Evolutionary conservation across 345 rosid genomes (phyloP), one percentile per base, ranked within the genome.

Genomic region (Ceriops tagal): DNA sequence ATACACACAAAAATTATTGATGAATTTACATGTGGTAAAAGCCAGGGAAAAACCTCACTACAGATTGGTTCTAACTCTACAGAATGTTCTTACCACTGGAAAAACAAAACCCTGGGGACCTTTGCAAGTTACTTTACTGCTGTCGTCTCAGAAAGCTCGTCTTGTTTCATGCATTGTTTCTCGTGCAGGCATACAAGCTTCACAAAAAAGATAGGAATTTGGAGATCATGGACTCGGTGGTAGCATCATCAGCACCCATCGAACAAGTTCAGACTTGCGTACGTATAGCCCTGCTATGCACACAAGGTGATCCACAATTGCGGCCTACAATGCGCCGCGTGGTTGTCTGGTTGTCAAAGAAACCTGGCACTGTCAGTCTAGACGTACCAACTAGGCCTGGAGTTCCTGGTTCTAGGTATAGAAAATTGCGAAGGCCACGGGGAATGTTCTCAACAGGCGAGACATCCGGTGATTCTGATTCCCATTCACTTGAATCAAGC

Each of bases 271-370:
- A 75, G 24, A 80, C 74, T 74, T 90, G 97, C 66, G 82, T 96
- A 59, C 97, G 89, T 53, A 78, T 96, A 5, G 98, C 92, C 19
- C 76, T 96, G 34, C 82, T 96, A 31, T 96, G 99, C 82, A 83
- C 86, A 0, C 99, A 92, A 75, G 85, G 91, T 3, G 96, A 96
- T 58, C 97, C 97, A 0, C 79, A 80, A 11, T 16, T 71, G 30
- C 85, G 99, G 59, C 99, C 99, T 0, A 9, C 31, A 0, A 90
- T 96, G 96, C 61, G 78, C 28, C 86, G 93, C 2, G 85, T 96
- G 0, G 90, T 86, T 43, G 65, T 89, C 55, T 61, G 86, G 83
- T 83, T 92, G 55, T 89, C 97, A 5, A 87, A 76, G 83, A 90
- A 76, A 79, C 86, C 88, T 0, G 49, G 66, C 27, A 20, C 4